A percentile compares a stretch with the other conserved stretches of the same genome.
phyloP scores from a whole-genome alignment of 192 early-diverging fungal genomes.

The Coemansia reversa region DNA sequence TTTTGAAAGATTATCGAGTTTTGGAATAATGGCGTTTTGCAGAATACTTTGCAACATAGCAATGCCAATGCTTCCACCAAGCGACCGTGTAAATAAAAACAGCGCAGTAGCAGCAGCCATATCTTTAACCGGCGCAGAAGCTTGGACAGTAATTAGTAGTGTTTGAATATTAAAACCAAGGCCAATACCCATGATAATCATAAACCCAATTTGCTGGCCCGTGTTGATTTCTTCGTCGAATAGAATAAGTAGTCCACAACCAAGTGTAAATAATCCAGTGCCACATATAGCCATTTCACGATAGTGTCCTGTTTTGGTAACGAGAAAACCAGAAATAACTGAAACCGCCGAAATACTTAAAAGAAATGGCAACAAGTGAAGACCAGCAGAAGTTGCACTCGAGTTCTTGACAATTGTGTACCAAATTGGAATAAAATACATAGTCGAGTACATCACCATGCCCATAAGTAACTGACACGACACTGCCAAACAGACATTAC shows the following conservation, averaged over 20 bases:
- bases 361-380: slow-evolving; percentile 67
- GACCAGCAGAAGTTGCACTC: slow-evolving; percentile 57
- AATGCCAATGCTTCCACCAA: slow-evolving; percentile 62
- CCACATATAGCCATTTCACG: slow-evolving; percentile 57
- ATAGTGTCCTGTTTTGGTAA: slow-evolving; percentile 56
- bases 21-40: slow-evolving; percentile 47
- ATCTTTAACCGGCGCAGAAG: slow-evolving; percentile 55
- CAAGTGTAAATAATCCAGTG: slow-evolving; percentile 55
- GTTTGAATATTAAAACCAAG: slow-evolving; percentile 62
- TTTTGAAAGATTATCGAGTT: slow-evolving; percentile 5
- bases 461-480: slow-evolving; percentile 57
- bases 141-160: slow-evolving; percentile 67
- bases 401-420: slow-evolving; percentile 61
- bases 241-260: slow-evolving; percentile 58
- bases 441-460: slow-evolving; percentile 38
- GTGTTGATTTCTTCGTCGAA: slow-evolving; percentile 52
- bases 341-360: slow-evolving; percentile 56
- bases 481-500: slow-evolving; percentile 59
- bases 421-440: slow-evolving; percentile 58
- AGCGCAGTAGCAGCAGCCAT: slow-evolving; percentile 68
- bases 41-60: slow-evolving; percentile 59
- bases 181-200: slow-evolving; percentile 57
- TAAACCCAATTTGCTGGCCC: slow-evolving; percentile 57
- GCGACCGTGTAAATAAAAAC: slow-evolving; percentile 63
- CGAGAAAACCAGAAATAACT: slow-evolving; percentile 53